phyloP scores from a whole-genome alignment of 73 alveolate genomes.

The Uronychia setigera region DNA sequence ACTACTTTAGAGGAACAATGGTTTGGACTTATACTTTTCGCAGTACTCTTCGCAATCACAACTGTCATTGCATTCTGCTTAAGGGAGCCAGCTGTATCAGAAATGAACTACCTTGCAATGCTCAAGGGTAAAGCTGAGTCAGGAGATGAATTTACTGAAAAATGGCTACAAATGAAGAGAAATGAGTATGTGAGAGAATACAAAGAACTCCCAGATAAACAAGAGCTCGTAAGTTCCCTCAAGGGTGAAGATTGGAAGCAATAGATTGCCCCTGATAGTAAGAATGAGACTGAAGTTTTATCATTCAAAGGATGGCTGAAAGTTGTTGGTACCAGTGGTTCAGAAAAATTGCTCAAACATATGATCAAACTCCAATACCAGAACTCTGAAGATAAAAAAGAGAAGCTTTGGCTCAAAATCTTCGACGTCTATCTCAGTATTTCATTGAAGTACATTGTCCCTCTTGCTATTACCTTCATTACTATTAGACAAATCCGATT shows the following conservation, averaged over 20 bases:
- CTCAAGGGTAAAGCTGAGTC: background rate
- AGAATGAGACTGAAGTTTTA: background rate
- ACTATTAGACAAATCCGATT: background rate
- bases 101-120: background rate
- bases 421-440: background rate
- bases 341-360: background rate
- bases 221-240: background rate
- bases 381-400: background rate
- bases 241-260: background rate
- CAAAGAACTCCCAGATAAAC: background rate
- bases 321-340: background rate
- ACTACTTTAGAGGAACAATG: background rate
- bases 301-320: background rate
- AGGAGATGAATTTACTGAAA: background rate
- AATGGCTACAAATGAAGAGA: background rate
- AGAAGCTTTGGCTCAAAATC: background rate
- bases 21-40: background rate
- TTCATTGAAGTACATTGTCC: background rate
- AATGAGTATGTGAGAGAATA: background rate
- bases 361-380: background rate
- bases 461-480: background rate
- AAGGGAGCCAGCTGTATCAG: background rate
- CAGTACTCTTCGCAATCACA: background rate
- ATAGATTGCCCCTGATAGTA: background rate
- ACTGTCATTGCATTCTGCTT: background rate